Percentiles rank a stretch among this genome's conserved stretches.
These are phyloP conservation scores for Chaetoceros tenuissimus DNA, from an alignment of 108 stramenopile genomes.

Conservation along the genomic window DNA sequence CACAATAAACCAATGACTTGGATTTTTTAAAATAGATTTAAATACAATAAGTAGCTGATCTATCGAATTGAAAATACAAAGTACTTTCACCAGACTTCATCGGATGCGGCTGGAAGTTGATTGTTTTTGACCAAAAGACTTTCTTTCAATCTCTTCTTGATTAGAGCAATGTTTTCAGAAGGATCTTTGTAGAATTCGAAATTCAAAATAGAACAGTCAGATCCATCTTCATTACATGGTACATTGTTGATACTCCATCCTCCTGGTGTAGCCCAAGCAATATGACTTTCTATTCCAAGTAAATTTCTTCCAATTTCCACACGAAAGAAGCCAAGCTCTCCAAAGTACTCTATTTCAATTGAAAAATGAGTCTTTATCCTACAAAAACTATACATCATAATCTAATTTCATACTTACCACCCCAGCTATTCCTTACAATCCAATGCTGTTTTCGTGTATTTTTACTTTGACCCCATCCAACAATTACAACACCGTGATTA, in stretches of 20 bases:
- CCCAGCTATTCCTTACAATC: constrained; percentile 88
- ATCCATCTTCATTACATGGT: constrained; percentile 64
- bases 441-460: constrained; percentile 48
- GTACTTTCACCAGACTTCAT: too few species aligned
- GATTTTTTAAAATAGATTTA: too few species aligned
- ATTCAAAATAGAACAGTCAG: constrained; percentile 30
- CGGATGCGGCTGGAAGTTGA: too few species aligned
- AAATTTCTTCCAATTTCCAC: constrained; percentile 58
- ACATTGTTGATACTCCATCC: constrained; percentile 51
- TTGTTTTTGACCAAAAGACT: too few species aligned
- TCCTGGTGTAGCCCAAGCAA: constrained; percentile 78
- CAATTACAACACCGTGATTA: constrained; percentile 60
- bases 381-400: too few species aligned
- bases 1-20: too few species aligned
- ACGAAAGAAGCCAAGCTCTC: constrained; percentile 64
- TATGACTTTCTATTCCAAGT: constrained; percentile 64
- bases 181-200: constrained; percentile 27
- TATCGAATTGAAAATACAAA: too few species aligned
- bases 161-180: constrained; percentile 8
- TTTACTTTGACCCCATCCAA: constrained; percentile 60
- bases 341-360: constrained; percentile 17
- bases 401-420: constrained; percentile 10
- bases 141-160: not conserved
- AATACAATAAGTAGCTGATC: too few species aligned
- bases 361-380: too few species aligned